Evolutionary conservation across 768 basidiomycete species (phyloP), one percentile per base, ranked within the genome.

Genomic region (Termitomyces sp.): DNA sequence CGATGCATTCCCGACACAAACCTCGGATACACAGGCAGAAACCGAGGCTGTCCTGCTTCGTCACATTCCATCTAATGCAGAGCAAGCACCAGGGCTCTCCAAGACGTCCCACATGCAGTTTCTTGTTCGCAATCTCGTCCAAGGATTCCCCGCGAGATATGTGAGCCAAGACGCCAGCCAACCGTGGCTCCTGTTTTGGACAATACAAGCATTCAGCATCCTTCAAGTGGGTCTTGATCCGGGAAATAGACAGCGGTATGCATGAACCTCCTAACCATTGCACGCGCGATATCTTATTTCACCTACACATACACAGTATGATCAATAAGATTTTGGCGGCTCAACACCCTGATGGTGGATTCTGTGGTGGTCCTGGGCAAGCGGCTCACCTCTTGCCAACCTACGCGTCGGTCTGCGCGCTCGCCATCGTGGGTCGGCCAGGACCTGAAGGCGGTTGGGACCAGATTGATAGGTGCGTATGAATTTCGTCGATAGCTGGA

Each of bases 131-230:
- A 84, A 88, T 63, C 80, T 94, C 57, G 69, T 87, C 8, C 90
- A 94, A 69, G 87, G 92, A 2, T 90, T 98, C 48, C 93, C 95
- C 0, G 77, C 80, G 12, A 80, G 87, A 58, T 98, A 93, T 71
- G 81, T 79, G 20, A 87, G 86, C 50, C 90, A 98, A 68, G 97
- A 98, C 71, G 96, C 96, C 0, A 95, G 92, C 66, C 89, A 96
- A 67, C 91, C 97, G 0, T 98, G 97, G 97, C 77, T 98, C 33
- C 71, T 98, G 61, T 98, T 92, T 75, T 98, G 97, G 96, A 88
- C 87, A 0, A 70, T 96, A 11, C 95, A 99, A 67, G 80, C 88
- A 15, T 90, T 97, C 67, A 89, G 90, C 66, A 70, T 87, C 2
- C 70, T 96, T 48, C 92, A 94, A 54, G 87, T 92, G 7, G 88